A percentile compares a stretch with the other conserved stretches of the same genome.
These are phyloP conservation scores for Quillaja saponaria DNA, from an alignment of 306 rosid species.

Conservation along the genomic window DNA sequence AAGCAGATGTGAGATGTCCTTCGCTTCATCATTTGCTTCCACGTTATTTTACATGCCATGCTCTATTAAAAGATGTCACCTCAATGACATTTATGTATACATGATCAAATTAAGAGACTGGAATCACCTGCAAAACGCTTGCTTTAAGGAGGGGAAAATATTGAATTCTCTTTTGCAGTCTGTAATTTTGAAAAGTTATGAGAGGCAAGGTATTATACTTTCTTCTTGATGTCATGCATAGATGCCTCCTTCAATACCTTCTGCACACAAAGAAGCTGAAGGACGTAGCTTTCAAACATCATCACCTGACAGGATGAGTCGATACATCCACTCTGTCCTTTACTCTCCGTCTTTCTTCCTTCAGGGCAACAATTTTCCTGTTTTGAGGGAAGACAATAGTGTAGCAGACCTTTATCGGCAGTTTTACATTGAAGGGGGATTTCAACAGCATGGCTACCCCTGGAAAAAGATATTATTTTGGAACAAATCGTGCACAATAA, in stretches of 20 bases:
- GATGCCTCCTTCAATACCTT: constrained; percentile 58
- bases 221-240: constrained; percentile 35
- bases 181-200: too few relatives aligned
- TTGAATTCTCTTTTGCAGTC: too few relatives aligned
- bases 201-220: constrained; percentile 41
- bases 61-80: too few relatives aligned
- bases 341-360: constrained; percentile 36
- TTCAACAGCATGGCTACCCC: constrained; percentile 40
- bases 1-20: too few relatives aligned
- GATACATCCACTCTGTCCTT: constrained; percentile 27
- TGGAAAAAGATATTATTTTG: constrained; percentile 34
- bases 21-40: too few relatives aligned
- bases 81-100: too few relatives aligned
- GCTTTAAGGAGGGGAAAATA: too few relatives aligned
- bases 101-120: too few relatives aligned
- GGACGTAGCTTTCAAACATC: constrained; percentile 63
- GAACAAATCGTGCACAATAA: constrained; percentile 19
- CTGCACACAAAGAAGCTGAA: constrained; percentile 75
- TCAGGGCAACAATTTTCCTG: constrained; percentile 31
- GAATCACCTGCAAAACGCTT: too few relatives aligned
- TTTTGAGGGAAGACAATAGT: constrained; percentile 39
- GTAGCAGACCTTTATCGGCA: constrained; percentile 51
- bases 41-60: too few relatives aligned
- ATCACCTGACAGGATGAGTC: constrained; percentile 55
- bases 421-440: constrained; percentile 41